Evolutionary conservation across 225 moss, liverwort and hornwort genomes (phyloP).

Genomic region (Physcomitrellopsis africana): DNA sequence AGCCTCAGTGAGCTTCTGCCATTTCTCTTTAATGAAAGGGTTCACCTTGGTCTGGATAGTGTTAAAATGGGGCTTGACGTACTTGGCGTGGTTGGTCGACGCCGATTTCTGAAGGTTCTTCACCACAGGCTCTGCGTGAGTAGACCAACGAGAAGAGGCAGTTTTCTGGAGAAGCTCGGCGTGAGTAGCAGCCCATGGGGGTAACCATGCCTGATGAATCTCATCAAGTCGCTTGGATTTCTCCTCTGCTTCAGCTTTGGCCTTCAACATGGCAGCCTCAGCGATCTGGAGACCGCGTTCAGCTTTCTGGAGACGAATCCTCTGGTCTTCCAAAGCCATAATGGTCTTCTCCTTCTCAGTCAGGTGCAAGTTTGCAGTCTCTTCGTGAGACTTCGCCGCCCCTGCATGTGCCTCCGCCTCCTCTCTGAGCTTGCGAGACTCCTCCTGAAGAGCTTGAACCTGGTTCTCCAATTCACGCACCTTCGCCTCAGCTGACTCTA

Average conservation of each 20-base stretch:
- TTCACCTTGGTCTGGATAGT: constrained; percentile 54
- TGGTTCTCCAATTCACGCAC: constrained; percentile 57
- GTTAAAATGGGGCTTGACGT: constrained; percentile 68
- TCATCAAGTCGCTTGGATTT: constrained; percentile 59
- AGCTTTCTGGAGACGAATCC: constrained; percentile 46
- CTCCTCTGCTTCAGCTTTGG: constrained; percentile 57
- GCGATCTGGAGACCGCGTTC: constrained; percentile 70
- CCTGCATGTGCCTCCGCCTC: constrained; percentile 47
- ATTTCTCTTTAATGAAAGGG: constrained; percentile 53
- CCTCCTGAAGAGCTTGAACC: constrained; percentile 32
- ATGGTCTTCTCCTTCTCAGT: constrained; percentile 56
- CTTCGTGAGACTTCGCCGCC: constrained; percentile 62
- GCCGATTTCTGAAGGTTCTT: constrained; percentile 50
- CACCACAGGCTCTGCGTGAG: constrained; percentile 78
- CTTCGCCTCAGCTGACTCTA: constrained; percentile 47
- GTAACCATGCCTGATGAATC: constrained; percentile 70
- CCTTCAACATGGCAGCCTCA: constrained; percentile 75
- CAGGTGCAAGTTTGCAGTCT: constrained; percentile 48
- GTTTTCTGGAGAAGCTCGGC: constrained; percentile 51
- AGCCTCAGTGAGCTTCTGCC: constrained; percentile 52
- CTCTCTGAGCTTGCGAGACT: constrained; percentile 41
- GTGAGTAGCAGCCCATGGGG: constrained; percentile 77
- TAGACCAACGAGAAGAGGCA: constrained; percentile 60
- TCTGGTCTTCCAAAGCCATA: constrained; percentile 49
- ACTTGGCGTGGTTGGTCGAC: constrained; percentile 49